Base-by-base conservation (phyloP, 495 filamentous ascomycete species). In the Haplographium delicatum region DNA sequence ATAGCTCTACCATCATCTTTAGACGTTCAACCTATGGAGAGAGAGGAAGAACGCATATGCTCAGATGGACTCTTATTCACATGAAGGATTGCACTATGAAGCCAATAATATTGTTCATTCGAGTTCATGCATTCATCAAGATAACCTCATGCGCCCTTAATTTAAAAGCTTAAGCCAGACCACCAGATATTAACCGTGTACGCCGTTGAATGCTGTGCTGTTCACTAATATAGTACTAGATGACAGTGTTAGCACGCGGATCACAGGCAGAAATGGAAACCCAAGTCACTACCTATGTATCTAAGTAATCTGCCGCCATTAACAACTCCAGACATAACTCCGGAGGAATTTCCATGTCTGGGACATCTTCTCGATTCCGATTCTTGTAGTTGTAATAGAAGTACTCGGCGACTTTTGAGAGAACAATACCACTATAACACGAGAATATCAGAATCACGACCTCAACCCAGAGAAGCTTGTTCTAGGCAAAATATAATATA, bases 331-430 rank as follows among this genome's bases (percentile, higher is more conserved):
- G 62, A 59, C 84, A 85, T 35, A 93, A 56, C 65, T 91, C 83
- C 0, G 80, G 73, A 26, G 86, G 81, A 20, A 82, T 76, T 16
- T 96, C 89, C 88, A 96, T 90, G 65, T 98, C 93, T 4, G 88
- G 80, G 18, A 96, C 88, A 53, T 94, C 83, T 42, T 78, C 76
- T 51, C 69, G 70, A 50, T 91, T 79, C 47, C 78, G 81, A 65
- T 93, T 76, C 66, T 88, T 89, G 65, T 95, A 78, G 65, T 86
- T 85, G 71, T 91, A 95, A 56, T 87, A 86, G 52, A 94, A 85
- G 68, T 95, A 96, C 69, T 95, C 87, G 65, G 81, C 88, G 30
- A 95, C 85, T 67, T 90, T 91, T 63, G 95, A 90, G 2, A 98
- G 79, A 22, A 96, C 80, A 13, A 85, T 60, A 38, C 83, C 89